phyloP scores from a whole-genome alignment of 352 stramenopile species.

The Globisporangium parvum region DNA sequence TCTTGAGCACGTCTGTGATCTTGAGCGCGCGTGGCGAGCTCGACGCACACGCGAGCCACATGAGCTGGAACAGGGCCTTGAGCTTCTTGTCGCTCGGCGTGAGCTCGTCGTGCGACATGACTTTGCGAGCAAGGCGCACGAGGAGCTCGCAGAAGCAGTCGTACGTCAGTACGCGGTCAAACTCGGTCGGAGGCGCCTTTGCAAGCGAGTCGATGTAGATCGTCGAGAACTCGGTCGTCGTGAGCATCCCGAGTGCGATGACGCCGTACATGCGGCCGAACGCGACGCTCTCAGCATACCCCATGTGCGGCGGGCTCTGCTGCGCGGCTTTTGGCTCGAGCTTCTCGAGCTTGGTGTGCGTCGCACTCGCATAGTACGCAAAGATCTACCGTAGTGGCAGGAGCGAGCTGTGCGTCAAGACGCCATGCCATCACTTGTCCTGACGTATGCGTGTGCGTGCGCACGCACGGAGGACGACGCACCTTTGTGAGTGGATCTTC shows the following conservation, averaged over 20 bases:
- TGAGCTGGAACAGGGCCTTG: slow-evolving; percentile 78
- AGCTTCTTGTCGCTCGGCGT: slow-evolving; percentile 40
- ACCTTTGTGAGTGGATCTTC: slow-evolving; percentile 59
- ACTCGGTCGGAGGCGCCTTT: slow-evolving; percentile 45
- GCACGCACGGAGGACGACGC: too few relatives aligned
- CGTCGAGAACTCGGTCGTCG: slow-evolving; percentile 67
- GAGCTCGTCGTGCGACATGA: slow-evolving; percentile 23
- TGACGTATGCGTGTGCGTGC: too few relatives aligned
- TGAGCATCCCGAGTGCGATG: slow-evolving; percentile 69
- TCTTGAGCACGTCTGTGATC: slow-evolving; percentile 71
- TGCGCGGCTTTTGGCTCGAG: slow-evolving; percentile 46
- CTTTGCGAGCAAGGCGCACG: slow-evolving; percentile 49
- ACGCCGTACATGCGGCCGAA: slow-evolving; percentile 70
- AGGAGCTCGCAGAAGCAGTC: slow-evolving; percentile 60
- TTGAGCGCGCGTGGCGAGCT: slow-evolving; percentile 43
- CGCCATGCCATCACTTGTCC: too few relatives aligned
- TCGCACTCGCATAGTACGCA: slow-evolving; percentile 42
- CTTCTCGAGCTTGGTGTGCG: slow-evolving; percentile 57
- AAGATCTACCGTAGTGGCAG: slow-evolving; percentile 49
- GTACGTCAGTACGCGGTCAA: slow-evolving; percentile 58
- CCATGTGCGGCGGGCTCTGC: slow-evolving; percentile 45
- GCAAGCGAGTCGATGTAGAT: slow-evolving; percentile 72
- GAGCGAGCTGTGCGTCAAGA: neutral
- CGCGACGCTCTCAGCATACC: slow-evolving; percentile 61
- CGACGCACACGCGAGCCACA: slow-evolving; percentile 69